A percentile compares a stretch with the other conserved stretches of the same genome.
phyloP scores from a whole-genome alignment of 139 green algal genomes.

The Chlamydomonas eustigma region DNA sequence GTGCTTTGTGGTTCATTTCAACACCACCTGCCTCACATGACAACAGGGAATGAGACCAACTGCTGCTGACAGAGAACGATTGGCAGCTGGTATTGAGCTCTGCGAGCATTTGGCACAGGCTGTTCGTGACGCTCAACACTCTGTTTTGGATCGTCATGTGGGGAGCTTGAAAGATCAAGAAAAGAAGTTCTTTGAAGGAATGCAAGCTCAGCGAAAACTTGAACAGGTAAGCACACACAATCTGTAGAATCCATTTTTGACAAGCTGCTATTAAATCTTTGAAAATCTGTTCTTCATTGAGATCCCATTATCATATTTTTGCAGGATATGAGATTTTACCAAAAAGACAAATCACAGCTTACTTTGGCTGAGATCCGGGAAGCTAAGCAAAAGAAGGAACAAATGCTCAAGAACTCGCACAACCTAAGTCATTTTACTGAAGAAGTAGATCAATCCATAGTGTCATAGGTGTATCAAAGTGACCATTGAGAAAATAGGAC shows the following conservation, averaged over 20 bases:
- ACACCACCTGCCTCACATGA: too few species aligned
- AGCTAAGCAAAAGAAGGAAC: conserved; percentile 52
- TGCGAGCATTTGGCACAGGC: conserved; percentile 25
- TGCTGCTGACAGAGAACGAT: conserved; percentile 31
- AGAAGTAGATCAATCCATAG: too few species aligned
- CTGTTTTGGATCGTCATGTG: conserved; percentile 22
- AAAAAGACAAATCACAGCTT: conserved; percentile 45
- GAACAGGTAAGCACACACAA: conserved; percentile 6
- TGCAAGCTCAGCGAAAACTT: conserved; percentile 28
- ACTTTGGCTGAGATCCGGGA: conserved; percentile 48
- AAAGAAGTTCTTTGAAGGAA: conserved; percentile 31
- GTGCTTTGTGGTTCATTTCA: too few species aligned
- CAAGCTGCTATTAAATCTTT: too few species aligned
- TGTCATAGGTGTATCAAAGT: too few species aligned
- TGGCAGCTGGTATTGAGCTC: conserved; percentile 37
- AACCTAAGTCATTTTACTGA: too few species aligned
- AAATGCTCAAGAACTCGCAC: conserved; percentile 10
- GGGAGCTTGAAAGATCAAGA: conserved; percentile 5
- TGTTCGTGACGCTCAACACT: conserved; percentile 28
- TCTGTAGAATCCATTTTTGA: neutral
- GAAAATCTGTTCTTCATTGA: too few species aligned
- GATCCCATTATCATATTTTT: neutral
- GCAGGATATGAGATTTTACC: conserved; percentile 10
- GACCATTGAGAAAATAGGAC: too few species aligned
- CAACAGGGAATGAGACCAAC: conserved; percentile 32